Evolutionary conservation across 2,329 filamentous ascomycete species (phyloP), one percentile per base, ranked within the genome.

Genomic region (Orbilia brochopaga): DNA sequence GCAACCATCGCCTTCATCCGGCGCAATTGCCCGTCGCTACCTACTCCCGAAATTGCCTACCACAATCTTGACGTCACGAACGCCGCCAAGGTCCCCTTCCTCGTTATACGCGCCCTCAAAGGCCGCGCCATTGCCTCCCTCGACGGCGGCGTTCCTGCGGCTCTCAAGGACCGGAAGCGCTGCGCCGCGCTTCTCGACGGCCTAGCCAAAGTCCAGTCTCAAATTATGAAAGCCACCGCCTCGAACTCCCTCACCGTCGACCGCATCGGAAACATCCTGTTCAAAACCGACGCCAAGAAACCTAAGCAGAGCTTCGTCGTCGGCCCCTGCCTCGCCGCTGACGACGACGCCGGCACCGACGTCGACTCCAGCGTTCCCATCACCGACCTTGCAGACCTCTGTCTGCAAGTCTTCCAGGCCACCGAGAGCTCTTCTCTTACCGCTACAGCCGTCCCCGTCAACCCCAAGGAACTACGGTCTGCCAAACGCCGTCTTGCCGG

Each of bases 1-100:
- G 67, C 67, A 2, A 72, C 67, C 11, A 72, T 72, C 23, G 50
- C 67, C 4, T 72, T 65, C 30, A 61, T 72, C 19, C 67, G 67
- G 19, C 48, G 67, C 21, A 55, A 21, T 7, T 65, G 56, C 13
- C 67, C 67, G 4, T 48, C 67, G 4, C 51, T 72, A 30, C 67
- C 67, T 15, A 61, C 61, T 2, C 67, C 67, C 7, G 67, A 72
- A 46, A 21, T 72, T 27, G 60, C 61, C 15, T 65, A 72, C 44
- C 55, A 72, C 50, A 65, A 58, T n/a, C 48, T 61, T 19, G 67
- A 72, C 24, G 46, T 56, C 21, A 62, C 54, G n/a, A 72, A 65
- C 40, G 37, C 61, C 10, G 54, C 67, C 1, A 61, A 55, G 10
- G 60, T 72, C 4, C 67, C 67, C 1, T 72, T 72, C 17, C 23